Evolutionary conservation across 441 rosid genomes (phyloP), one percentile per base, ranked within the genome.

Genomic region (Metrosideros polymorpha): DNA sequence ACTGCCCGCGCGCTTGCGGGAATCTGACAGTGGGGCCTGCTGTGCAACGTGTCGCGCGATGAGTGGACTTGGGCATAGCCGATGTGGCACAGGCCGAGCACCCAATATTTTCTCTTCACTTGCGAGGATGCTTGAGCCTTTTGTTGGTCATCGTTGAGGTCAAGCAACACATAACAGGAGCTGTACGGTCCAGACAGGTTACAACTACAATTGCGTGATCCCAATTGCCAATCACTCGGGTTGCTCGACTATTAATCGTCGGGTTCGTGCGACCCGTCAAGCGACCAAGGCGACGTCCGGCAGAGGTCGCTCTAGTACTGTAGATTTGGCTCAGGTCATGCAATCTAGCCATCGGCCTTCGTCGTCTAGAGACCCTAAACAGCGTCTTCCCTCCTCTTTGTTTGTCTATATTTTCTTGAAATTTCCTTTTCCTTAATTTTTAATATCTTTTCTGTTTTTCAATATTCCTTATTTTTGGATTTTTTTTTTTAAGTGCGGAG

Each of bases 61-160:
- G n/a, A n/a, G n/a, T n/a, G n/a, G n/a, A n/a, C n/a, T n/a, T n/a
- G n/a, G n/a, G n/a, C n/a, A n/a, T n/a, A n/a, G n/a, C n/a, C n/a
- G n/a, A n/a, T n/a, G n/a, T n/a, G n/a, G n/a, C n/a, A n/a, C n/a
- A n/a, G n/a, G n/a, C n/a, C n/a, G n/a, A n/a, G n/a, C n/a, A n/a
- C n/a, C n/a, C n/a, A n/a, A n/a, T n/a, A n/a, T n/a, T n/a, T n/a
- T n/a, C n/a, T n/a, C n/a, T n/a, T n/a, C n/a, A n/a, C n/a, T n/a
- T n/a, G 8, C 12, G 6, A 61, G 54, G 9, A 18, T 59, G 18
- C 6, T 18, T 0, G 4, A 4, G 12, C 22, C 4, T 2, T n/a
- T n/a, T 4, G 7, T 63, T 8, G 6, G 0, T 1, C 3, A 2
- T 63, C 0, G 3, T 9, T 2, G 0, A 63, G 1, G 13, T 18